phyloP scores from a whole-genome alignment of 805 yeast genomes.

The Hanseniaspora valbyensis region DNA sequence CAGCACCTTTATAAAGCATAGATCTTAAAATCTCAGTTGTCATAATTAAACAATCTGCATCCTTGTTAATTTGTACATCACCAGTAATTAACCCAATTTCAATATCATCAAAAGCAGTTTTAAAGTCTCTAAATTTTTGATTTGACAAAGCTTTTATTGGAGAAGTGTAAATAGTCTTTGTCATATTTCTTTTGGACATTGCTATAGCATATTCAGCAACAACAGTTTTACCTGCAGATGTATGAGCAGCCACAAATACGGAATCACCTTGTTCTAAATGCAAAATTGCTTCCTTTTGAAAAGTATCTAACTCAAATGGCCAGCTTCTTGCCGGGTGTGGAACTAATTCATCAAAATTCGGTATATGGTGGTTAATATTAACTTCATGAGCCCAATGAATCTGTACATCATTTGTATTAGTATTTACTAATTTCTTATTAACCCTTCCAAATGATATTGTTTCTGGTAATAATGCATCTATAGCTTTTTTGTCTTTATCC shows the following conservation, averaged over 20 bases:
- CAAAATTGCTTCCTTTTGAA: conserved; percentile 93
- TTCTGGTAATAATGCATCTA: conserved; percentile 41
- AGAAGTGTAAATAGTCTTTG: conserved; percentile 90
- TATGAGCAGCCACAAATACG: conserved; percentile 96
- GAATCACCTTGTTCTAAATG: conserved; percentile 97
- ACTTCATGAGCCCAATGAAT: conserved; percentile 93
- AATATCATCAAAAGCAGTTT: conserved; percentile 61
- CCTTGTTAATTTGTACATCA: conserved; percentile 94
- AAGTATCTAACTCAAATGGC: conserved; percentile 91
- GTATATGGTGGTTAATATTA: conserved; percentile 67
- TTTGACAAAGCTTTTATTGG: conserved; percentile 87
- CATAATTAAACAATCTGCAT: conserved; percentile 92
- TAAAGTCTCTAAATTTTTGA: conserved; percentile 82
- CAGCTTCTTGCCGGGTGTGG: conserved; percentile 89
- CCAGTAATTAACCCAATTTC: conserved; percentile 76
- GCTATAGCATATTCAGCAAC: conserved; percentile 98
- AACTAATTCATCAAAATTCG: conserved; percentile 74
- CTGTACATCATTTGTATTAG: conserved; percentile 25
- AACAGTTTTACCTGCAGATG: conserved; percentile 97
- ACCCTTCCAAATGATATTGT: conserved; percentile 39
- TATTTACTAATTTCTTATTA: conserved; percentile 19
- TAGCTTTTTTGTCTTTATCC: conserved; percentile 21
- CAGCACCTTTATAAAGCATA: conserved; percentile 95
- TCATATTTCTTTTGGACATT: conserved; percentile 91
- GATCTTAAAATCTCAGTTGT: conserved; percentile 92